Evolutionary conservation across 192 early-diverging fungal genomes (phyloP), one percentile per base, ranked within the genome.

Genomic region (Gigaspora rosea): DNA sequence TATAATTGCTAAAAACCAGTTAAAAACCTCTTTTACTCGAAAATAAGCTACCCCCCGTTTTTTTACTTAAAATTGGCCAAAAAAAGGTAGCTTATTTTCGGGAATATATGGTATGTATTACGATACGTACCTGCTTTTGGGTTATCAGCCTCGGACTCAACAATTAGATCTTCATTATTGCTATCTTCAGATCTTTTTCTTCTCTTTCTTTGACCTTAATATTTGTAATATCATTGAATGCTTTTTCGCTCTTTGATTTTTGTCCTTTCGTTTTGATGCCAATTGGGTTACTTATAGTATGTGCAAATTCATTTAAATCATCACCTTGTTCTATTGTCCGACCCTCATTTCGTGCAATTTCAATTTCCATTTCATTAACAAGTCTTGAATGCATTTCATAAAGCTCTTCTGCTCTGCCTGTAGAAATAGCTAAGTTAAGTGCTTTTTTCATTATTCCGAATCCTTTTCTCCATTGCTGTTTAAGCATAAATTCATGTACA

Each of bases 401-500:
- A 63, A 63, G 12, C 32, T 63, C 61, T 33, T 63, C 61, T 36
- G 33, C 12, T 63, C 61, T 63, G 13, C 61, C 33, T 36, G 33
- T 33, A 33, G 27, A 20, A 63, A 63, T 63, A 33, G 61, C 61
- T 33, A 63, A 33, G 33, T 63, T 63, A 33, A 63, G 32, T 12
- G 18, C 12, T 63, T 63, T 63, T 63, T 22, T 63, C 32, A 63
- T 63, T 63, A 63, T 35, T 63, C 61, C 33, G 3, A 63, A 63
- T 63, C 61, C 33, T 63, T 63, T 63, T 11, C 61, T n/a, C 61
- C 33, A 63, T 63, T 63, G 33, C 33, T 63, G 12, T n/a, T 63
- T 63, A 15, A 33, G 61, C 33, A 32, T 63, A 3, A 63, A 33
- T 63, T 63, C 32, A 33, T 63, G 18, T 11, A 12, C 5, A 63